Evolutionary conservation across 768 basidiomycete genomes (phyloP), one percentile per base, ranked within the genome.

Genomic region (Trametes gibbosa): DNA sequence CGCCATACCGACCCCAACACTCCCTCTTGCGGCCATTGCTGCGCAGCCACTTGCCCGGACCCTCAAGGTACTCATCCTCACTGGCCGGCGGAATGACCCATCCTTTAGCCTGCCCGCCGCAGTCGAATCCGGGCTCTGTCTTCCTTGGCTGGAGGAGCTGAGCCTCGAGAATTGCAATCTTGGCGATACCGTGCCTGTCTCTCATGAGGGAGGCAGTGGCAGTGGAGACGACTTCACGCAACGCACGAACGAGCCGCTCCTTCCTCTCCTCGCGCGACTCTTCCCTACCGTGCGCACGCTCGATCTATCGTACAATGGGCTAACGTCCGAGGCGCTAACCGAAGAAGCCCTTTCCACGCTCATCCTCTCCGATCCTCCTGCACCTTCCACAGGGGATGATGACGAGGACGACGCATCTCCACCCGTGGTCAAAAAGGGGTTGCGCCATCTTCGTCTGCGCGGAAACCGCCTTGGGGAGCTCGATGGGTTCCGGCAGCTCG

Each of bases 81-180:
- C 76, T 21, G 87, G 84, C 50, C 78, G 91, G 23, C 84, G 86
- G 29, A 75, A 84, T 62, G 90, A 94, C 66, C 75, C 82, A 27
- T 81, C 83, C 0, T 83, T 90, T 68, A 72, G 75, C 13, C 65
- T 92, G 4, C 87, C 89, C 2, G 57, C 64, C 16, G 49, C 68
- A 17, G 37, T 17, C 37, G 37, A 39, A 6, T 51, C 67, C 0
- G 72, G 54, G n/a, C 74, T 74, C 0, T 73, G 84, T 49, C 72
- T 94, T 29, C 89, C 89, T 0, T 73, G 70, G 34, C 73, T 94
- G 32, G 90, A 92, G 68, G 92, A 92, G 66, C 80, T 94, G 10
- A 76, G 77, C 63, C 70, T 93, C 40, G 87, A 89, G 66, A 87
- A 86, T 5, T 94, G 92, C 66, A 82, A 82, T 57, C 75, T 94